A percentile compares a stretch with the other conserved stretches of the same genome.
Evolutionary conservation across 768 basidiomycete species (phyloP).

Genomic region (Gymnopilus junonius): DNA sequence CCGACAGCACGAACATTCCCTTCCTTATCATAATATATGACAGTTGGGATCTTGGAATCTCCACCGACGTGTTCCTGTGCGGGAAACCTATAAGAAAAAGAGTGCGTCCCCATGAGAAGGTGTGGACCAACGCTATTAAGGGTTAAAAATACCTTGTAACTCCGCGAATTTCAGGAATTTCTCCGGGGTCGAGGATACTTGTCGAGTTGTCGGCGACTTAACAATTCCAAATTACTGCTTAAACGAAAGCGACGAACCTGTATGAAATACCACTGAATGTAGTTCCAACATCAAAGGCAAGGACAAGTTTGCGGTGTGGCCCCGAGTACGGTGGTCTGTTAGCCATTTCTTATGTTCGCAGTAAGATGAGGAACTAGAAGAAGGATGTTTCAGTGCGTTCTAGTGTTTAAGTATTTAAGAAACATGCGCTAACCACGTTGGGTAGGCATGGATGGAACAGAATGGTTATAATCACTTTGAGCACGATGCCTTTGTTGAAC

Average conservation of each 20-base stretch:
- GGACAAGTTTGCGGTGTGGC: conserved; percentile 21
- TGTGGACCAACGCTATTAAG: background rate
- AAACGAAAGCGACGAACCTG: conserved; percentile 18
- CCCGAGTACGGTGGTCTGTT: conserved; percentile 19
- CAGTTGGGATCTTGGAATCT: conserved; percentile 52
- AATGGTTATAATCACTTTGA: background rate
- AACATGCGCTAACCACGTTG: conserved; percentile 21
- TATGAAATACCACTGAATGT: conserved; percentile 27
- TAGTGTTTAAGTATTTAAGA: background rate
- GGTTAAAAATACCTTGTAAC: conserved; percentile 26
- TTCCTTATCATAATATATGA: conserved; percentile 49
- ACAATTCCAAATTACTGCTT: no score
- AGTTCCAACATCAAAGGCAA: conserved; percentile 26
- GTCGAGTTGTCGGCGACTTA: background rate
- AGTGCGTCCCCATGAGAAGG: no score
- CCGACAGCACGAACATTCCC: conserved; percentile 46
- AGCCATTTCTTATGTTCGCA: conserved; percentile 3
- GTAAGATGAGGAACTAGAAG: background rate
- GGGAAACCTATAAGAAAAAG: conserved; percentile 41
- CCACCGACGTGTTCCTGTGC: conserved; percentile 49
- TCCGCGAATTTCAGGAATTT: conserved; percentile 29
- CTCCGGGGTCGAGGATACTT: conserved; percentile 31
- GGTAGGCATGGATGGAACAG: conserved; percentile 7
- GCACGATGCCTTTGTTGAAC: background rate
- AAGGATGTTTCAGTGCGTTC: background rate